Evolutionary conservation across 2,329 filamentous ascomycete species (phyloP), one percentile per base, ranked within the genome.

Genomic region (Ophiostoma montium): DNA sequence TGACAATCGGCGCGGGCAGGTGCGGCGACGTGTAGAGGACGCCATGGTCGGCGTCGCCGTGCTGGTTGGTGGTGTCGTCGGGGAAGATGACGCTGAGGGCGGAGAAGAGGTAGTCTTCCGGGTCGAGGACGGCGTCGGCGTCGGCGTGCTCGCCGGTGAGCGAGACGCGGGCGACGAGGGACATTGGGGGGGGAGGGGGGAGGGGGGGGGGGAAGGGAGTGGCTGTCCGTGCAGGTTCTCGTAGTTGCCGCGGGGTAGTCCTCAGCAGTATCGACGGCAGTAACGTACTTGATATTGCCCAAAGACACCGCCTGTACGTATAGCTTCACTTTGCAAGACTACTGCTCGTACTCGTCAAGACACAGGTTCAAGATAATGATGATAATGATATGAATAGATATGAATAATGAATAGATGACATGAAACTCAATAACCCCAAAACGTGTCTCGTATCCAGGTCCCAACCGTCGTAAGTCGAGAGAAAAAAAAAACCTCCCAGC

Each of bases 71-170:
- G 48, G 79, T 67, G 63, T 86, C 81, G 61, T 84, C 79, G 4
- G 78, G 73, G 65, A 84, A 84, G 60, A 85, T 75, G 54, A 78
- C 69, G 53, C 74, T 76, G 1, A 84, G 71, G 0, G 76, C 70
- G 2, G 69, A 68, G 32, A 67, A 66, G 57, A 86, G 71, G 56
- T 75, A 72, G 61, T 83, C 78, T 62, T 82, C 78, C 0, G 78
- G 70, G 48, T 64, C 67, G 43, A 59, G 60, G 50, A 53, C 53
- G 21, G 62, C 59, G 8, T 27, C 23, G 23, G 23, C 23, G 23
- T 8, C 23, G 23, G 23, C 23, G 23, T 27, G 5, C 4, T 63
- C 62, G 21, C 63, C 65, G n/a, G 61, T 61, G 32, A 66, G 61
- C 36, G 65, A 60, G 54, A 74, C 65, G 42, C 68, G 67, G 53